A percentile compares a stretch with the other conserved stretches of the same genome.
phyloP scores from a whole-genome alignment of 1,284 basidiomycete species.

The Ustilago sp. region DNA sequence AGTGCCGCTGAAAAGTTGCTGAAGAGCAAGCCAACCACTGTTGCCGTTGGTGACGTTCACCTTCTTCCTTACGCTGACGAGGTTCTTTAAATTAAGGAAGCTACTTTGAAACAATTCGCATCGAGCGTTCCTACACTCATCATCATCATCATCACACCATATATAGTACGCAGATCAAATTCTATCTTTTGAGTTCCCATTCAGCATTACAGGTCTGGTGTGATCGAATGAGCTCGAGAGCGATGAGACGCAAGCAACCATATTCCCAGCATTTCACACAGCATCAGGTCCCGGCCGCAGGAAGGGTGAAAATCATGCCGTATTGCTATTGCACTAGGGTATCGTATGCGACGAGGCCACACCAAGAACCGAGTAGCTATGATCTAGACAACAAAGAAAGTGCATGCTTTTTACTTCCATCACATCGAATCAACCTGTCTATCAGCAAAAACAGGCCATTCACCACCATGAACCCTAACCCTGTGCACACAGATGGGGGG shows the following conservation, averaged over 20 bases:
- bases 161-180: constrained; percentile 11
- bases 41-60: constrained; percentile 66
- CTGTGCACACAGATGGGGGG: constrained; percentile 44
- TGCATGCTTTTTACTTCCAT: not conserved
- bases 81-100: constrained; percentile 47
- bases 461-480: constrained; percentile 32
- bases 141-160: not conserved
- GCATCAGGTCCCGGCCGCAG: too few species aligned
- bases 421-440: not conserved
- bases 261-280: too few species aligned
- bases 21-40: constrained; percentile 67
- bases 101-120: not conserved
- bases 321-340: not conserved
- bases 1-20: constrained; percentile 60
- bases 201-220: not conserved
- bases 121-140: not conserved
- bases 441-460: constrained; percentile 30
- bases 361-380: not conserved
- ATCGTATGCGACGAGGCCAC: not conserved
- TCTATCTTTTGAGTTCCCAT: not conserved
- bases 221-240: too few species aligned
- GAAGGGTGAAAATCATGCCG: not conserved
- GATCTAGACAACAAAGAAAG: not conserved
- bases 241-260: too few species aligned
- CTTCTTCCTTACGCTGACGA: constrained; percentile 67